Base-by-base conservation (phyloP, 768 basidiomycete genomes). In the Candolleomyces efflorescens region DNA sequence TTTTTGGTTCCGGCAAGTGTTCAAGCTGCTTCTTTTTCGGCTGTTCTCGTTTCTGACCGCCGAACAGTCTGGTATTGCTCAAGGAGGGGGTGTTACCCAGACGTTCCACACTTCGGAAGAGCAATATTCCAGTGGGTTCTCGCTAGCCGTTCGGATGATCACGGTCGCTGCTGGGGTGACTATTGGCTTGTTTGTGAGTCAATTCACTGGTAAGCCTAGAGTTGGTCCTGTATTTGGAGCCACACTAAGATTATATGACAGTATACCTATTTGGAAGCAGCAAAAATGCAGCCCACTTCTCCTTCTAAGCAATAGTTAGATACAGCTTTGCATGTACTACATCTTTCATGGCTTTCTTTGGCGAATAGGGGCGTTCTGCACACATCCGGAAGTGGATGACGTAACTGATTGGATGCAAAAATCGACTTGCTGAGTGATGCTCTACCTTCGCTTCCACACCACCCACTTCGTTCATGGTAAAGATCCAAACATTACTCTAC, bases 121-220 rank as follows among this genome's bases (percentile, higher is more conserved):
- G 64, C 83, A 85, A 68, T 90, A 89, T 68, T 88, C 86, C 5
- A 84, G 82, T 60, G 89, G 90, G 17, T 87, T 94, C 68, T 82
- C 86, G 53, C 78, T 94, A 38, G 91, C 90, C 43, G 71, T 94
- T 55, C 82, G 87, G 38, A 91, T 92, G 89, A 87, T 91, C 50
- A 83, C 86, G 56, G 89, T 94, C 12, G 88, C 90, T 20, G 86
- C 89, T 58, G 92, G 92, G 23, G 89, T 92, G 38, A 92, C 90
- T 5, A 85, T 93, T 59, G 92, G 92, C 3, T 74, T 94, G 54
- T 92, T 92, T 67, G 84, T 85, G 13, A 88, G 89, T 60, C 90
- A 92, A 64, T 83, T 90, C 44, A 65, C 88, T 52, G 78, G 78
- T 79, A 57, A 27, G 75, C 65, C 6, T n/a, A n/a, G n/a, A 5